Conservation (phyloP, 179 eudicot species). For the Camellia oleifera region DNA sequence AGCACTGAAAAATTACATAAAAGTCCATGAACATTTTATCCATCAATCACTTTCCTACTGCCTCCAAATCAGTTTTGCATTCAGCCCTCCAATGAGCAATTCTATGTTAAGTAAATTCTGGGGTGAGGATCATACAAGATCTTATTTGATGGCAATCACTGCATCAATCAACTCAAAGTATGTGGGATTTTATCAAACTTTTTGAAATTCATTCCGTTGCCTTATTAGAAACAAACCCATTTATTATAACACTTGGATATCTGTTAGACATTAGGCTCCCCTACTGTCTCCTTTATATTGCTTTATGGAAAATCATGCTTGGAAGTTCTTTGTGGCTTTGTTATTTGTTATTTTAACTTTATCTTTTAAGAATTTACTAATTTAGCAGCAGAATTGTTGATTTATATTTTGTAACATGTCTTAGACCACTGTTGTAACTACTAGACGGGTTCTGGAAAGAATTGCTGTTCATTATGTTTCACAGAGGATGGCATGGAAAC, state of each 20-base stretch:
- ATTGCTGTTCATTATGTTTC: constrained; percentile 73
- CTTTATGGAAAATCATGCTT: constrained; percentile 6
- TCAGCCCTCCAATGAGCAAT: neutral
- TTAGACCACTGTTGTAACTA: constrained; percentile 79
- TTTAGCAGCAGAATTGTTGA: neutral
- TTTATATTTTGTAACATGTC: constrained; percentile 10
- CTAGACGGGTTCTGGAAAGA: constrained; percentile 88
- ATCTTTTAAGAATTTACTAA: neutral
- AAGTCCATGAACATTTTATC: neutral
- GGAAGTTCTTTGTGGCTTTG: constrained; percentile 6
- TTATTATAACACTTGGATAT: neutral
- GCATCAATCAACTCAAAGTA: neutral
- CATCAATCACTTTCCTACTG: neutral
- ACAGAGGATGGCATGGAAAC: constrained; percentile 95
- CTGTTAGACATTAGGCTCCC: neutral
- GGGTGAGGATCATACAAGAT: neutral
- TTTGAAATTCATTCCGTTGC: neutral
- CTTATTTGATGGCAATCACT: neutral
- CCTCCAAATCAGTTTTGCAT: neutral
- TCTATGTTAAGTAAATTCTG: neutral
- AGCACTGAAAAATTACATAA: neutral
- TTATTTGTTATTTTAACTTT: neutral
- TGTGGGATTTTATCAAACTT: neutral
- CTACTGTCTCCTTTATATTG: constrained; percentile 7
- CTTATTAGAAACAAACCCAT: neutral